phyloP scores from a whole-genome alignment of 768 basidiomycete species.

The Boletus eberwhitei region DNA sequence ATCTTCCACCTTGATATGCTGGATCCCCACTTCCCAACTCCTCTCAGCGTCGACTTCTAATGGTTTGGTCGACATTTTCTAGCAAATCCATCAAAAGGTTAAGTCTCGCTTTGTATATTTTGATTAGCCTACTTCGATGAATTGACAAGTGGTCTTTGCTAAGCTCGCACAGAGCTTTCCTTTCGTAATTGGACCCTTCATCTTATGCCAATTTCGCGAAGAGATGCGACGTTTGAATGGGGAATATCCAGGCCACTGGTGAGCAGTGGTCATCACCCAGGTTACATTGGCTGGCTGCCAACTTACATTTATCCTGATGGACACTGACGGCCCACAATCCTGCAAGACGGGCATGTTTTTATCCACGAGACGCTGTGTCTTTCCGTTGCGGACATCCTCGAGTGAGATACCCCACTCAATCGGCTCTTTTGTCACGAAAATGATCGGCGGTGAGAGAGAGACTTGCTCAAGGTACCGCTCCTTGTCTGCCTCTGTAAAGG shows the following conservation, averaged over 20 bases:
- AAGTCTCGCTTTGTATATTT: not conserved
- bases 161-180: conserved; percentile 69
- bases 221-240: conserved; percentile 72
- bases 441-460: conserved; percentile 55
- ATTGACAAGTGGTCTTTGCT: conserved; percentile 62
- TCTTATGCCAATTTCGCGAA: conserved; percentile 70
- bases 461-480: conserved; percentile 71
- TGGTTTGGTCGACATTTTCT: conserved; percentile 49
- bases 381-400: conserved; percentile 54
- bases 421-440: conserved; percentile 53
- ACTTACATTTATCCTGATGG: conserved; percentile 63
- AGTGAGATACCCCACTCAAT: conserved; percentile 59
- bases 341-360: conserved; percentile 61
- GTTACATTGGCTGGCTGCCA: not conserved
- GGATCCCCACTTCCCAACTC: conserved; percentile 54
- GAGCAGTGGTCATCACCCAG: not conserved
- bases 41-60: conserved; percentile 55
- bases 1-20: conserved; percentile 58
- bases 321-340: conserved; percentile 68
- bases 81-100: not conserved
- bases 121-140: conserved; percentile 50
- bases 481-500: conserved; percentile 67
- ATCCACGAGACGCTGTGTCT: conserved; percentile 48
- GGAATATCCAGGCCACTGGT: conserved; percentile 74
- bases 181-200: conserved; percentile 67